Evolutionary conservation across 108 stramenopile species (phyloP).

Genomic region (Nitzschia sp.): DNA sequence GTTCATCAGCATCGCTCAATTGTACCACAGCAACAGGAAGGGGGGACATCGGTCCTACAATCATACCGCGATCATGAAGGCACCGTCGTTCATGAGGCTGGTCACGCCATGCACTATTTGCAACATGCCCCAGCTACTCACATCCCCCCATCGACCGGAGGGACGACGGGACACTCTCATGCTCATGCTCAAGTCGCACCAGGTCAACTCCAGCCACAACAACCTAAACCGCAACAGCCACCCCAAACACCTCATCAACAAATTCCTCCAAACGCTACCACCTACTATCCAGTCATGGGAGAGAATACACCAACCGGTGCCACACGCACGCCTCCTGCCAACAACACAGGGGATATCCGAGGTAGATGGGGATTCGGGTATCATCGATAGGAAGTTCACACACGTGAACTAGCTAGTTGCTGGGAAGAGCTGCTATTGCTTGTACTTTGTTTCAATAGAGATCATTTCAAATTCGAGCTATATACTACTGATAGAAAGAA

Average conservation of each 20-base stretch:
- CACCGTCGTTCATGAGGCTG: neutral
- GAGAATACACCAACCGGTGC: neutral
- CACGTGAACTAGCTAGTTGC: too few relatives aligned
- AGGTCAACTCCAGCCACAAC: neutral
- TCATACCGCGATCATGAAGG: neutral
- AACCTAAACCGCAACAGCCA: neutral
- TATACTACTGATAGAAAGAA: too few relatives aligned
- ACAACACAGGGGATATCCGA: too few relatives aligned
- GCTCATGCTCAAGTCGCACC: neutral
- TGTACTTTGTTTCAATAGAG: too few relatives aligned
- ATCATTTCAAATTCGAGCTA: too few relatives aligned
- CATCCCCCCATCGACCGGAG: neutral
- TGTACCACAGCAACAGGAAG: too few relatives aligned
- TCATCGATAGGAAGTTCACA: too few relatives aligned
- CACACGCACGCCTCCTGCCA: too few relatives aligned
- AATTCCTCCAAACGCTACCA: neutral
- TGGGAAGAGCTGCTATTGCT: too few relatives aligned
- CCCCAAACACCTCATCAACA: neutral
- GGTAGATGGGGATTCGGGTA: too few relatives aligned
- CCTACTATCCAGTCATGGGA: slow-evolving; percentile 3
- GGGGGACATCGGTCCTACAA: neutral
- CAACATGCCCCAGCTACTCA: neutral
- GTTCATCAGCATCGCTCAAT: too few relatives aligned
- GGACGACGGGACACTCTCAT: neutral
- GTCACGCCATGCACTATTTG: neutral